A percentile compares a stretch with the other conserved stretches of the same genome.
These are phyloP conservation scores for Pichia sp. DNA, from an alignment of 1,139 yeast species.

Conservation along the genomic window DNA sequence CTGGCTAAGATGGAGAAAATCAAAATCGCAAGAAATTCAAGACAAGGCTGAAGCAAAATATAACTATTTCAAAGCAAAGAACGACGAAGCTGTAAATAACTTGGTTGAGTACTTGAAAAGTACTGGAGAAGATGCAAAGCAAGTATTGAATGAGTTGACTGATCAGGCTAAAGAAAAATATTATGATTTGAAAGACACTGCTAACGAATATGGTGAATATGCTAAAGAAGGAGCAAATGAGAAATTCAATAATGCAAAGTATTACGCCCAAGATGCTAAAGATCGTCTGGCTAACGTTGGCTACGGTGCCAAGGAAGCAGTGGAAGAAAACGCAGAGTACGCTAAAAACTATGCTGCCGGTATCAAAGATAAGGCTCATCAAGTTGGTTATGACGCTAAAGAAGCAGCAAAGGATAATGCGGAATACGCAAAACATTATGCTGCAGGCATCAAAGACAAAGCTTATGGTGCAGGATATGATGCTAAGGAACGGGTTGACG, in stretches of 20 bases:
- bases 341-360: constrained; percentile 6
- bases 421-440: constrained; percentile 13
- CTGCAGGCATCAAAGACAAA: constrained; percentile 4
- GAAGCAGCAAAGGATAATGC: constrained; percentile 12
- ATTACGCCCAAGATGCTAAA: constrained; percentile 1
- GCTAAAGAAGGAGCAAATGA: constrained; percentile 3
- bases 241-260: constrained; percentile 5
- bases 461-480: constrained; percentile 11
- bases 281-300: constrained; percentile 3
- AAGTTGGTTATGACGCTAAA: constrained; percentile 13
- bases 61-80: constrained; percentile 7
- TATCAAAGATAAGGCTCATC: constrained; percentile 1
- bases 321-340: neutral
- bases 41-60: constrained; percentile 8
- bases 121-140: constrained; percentile 4
- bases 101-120: constrained; percentile 2
- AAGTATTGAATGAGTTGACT: constrained; percentile 3
- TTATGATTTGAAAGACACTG: constrained; percentile 9
- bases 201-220: constrained; percentile 1
- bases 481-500: constrained; percentile 10
- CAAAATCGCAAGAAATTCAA: constrained; percentile 7
- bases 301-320: neutral
- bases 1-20: constrained; percentile 13
- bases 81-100: constrained; percentile 7
- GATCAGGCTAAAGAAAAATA: neutral